Percentiles rank a stretch among this genome's conserved stretches.
These are phyloP conservation scores for Fusarium kyushuense DNA, from an alignment of 2,329 filamentous ascomycete genomes.

Conservation along the genomic window DNA sequence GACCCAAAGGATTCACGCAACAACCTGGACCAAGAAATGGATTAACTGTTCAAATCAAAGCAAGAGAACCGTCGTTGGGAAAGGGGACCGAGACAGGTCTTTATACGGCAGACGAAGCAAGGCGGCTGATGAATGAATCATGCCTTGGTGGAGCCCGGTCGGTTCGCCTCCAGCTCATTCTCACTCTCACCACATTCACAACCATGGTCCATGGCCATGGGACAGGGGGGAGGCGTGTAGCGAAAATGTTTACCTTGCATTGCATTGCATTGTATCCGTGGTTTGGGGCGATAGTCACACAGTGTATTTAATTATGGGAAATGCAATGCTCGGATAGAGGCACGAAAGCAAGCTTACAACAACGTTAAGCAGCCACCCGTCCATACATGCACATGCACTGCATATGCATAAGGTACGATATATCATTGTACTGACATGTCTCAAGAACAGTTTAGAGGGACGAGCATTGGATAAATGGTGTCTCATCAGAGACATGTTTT, in stretches of 20 bases:
- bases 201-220: conserved; percentile 21
- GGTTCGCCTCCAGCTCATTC: conserved; percentile 46
- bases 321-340: conserved; percentile 19
- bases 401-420: conserved; percentile 26
- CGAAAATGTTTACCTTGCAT: conserved; percentile 25
- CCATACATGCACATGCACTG: conserved; percentile 26
- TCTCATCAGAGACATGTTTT: conserved; percentile 1
- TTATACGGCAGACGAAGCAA: conserved; percentile 43
- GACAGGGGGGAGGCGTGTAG: conserved; percentile 24
- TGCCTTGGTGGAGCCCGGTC: conserved; percentile 46
- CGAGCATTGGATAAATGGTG: neutral
- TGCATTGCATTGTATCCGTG: conserved; percentile 9
- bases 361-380: conserved; percentile 20
- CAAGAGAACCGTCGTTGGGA: neutral
- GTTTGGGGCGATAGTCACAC: conserved; percentile 32
- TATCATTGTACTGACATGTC: neutral
- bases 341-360: conserved; percentile 32
- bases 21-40: conserved; percentile 31
- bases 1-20: conserved; percentile 34
- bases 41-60: conserved; percentile 22
- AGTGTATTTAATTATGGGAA: conserved; percentile 30
- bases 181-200: conserved; percentile 34
- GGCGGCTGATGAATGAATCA: conserved; percentile 51
- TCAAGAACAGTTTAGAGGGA: neutral
- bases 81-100: conserved; percentile 33